Conservation (phyloP, 441 rosid species). For the Gossypium schwendimanii region DNA sequence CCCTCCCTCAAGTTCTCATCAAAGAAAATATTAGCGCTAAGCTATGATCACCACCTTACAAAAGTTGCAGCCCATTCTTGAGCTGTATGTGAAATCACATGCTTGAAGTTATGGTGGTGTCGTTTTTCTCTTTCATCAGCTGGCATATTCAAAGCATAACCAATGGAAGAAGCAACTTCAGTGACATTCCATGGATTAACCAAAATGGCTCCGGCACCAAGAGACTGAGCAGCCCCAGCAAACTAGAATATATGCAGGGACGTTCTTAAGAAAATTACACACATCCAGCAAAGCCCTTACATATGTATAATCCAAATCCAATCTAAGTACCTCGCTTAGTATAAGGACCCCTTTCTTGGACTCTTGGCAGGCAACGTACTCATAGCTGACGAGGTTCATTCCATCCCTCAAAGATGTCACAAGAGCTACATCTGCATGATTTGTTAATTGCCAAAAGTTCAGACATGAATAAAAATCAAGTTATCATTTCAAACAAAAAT, state of each 20-base stretch:
- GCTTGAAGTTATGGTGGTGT: slow-evolving; percentile 53
- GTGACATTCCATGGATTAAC: slow-evolving; percentile 72
- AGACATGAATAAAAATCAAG: neutral
- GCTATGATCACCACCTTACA: slow-evolving; percentile 39
- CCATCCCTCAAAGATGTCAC: slow-evolving; percentile 74
- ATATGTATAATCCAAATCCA: neutral
- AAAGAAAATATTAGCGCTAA: neutral
- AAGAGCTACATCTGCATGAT: slow-evolving; percentile 55
- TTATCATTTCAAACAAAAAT: neutral
- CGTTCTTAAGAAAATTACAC: slow-evolving; percentile 2
- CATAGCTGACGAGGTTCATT: slow-evolving; percentile 75
- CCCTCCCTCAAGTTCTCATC: neutral
- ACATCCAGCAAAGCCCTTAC: neutral
- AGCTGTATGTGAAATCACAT: slow-evolving; percentile 64
- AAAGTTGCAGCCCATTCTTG: slow-evolving; percentile 85
- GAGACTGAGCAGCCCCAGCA: slow-evolving; percentile 83
- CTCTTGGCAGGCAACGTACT: slow-evolving; percentile 76
- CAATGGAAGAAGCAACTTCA: slow-evolving; percentile 67
- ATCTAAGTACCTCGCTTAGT: slow-evolving; percentile 51
- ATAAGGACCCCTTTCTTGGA: slow-evolving; percentile 73
- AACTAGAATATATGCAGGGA: slow-evolving; percentile 33
- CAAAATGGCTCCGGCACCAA: slow-evolving; percentile 69
- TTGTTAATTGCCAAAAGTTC: neutral
- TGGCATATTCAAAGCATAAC: slow-evolving; percentile 61
- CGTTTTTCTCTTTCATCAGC: slow-evolving; percentile 69